Percentiles rank a stretch among this genome's conserved stretches.
phyloP scores from a whole-genome alignment of 495 filamentous ascomycete species.

The Podospora pseudopauciseta region DNA sequence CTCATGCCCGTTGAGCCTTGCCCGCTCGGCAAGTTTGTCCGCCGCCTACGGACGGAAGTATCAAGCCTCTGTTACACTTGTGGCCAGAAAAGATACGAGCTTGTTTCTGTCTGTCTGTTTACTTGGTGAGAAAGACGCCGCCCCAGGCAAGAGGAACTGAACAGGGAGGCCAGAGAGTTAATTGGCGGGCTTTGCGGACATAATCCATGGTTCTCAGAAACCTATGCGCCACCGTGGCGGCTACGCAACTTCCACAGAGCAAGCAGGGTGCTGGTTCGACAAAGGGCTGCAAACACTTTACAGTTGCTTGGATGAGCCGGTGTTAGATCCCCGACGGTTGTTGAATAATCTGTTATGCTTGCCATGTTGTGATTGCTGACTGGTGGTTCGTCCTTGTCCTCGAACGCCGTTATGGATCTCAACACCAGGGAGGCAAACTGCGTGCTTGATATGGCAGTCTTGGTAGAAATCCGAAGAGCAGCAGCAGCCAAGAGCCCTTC shows the following conservation, averaged over 20 bases:
- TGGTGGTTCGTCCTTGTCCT: neutral
- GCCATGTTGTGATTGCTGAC: neutral
- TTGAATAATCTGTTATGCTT: neutral
- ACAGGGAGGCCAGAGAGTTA: neutral
- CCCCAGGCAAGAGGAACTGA: neutral
- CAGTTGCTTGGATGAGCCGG: neutral
- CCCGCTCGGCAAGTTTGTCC: neutral
- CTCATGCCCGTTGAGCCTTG: neutral
- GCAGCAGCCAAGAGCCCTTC: neutral
- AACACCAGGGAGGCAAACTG: neutral
- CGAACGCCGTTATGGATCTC: neutral
- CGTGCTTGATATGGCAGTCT: neutral
- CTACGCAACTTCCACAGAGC: neutral
- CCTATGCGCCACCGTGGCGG: slow-evolving; percentile 3
- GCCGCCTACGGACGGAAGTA: neutral
- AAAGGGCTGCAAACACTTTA: neutral
- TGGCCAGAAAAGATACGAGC: neutral
- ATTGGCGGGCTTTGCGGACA: neutral
- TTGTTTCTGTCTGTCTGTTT: neutral
- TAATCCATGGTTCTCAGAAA: neutral
- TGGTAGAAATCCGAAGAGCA: neutral
- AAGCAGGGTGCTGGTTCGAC: neutral
- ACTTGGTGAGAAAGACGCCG: slow-evolving; percentile 1
- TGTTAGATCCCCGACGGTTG: neutral
- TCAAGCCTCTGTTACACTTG: neutral